Evolutionary conservation across 2,329 filamentous ascomycete species (phyloP).

Genomic region (Claviceps cyperi): DNA sequence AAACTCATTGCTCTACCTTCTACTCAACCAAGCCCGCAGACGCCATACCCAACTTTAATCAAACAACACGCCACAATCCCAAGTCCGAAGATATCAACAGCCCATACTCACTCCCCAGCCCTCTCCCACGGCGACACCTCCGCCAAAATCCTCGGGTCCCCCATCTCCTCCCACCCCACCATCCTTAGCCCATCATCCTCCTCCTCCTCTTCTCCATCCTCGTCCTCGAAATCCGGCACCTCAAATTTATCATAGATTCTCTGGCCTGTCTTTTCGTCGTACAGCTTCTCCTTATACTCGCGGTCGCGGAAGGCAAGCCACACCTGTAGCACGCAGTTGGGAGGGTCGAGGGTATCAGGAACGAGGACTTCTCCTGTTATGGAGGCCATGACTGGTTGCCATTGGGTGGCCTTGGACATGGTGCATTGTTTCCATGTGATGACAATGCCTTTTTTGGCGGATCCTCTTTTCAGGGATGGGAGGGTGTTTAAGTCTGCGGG

Average conservation of each 20-base stretch:
- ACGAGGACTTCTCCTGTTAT: constrained; percentile 54
- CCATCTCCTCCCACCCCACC: constrained; percentile 46
- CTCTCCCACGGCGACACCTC: constrained; percentile 10
- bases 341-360: constrained; percentile 30
- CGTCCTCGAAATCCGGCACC: constrained; percentile 48
- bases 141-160: constrained; percentile 52
- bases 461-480: constrained; percentile 30
- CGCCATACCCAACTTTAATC: no score
- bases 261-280: constrained; percentile 53
- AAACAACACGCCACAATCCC: no score
- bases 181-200: constrained; percentile 50
- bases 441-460: constrained; percentile 43
- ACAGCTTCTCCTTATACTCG: constrained; percentile 39
- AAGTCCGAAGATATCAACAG: no score
- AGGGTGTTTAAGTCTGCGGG: constrained; percentile 43
- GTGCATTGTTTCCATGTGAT: constrained; percentile 54
- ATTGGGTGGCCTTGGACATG: constrained; percentile 46
- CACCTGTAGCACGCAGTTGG: constrained; percentile 32
- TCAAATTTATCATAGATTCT: constrained; percentile 69
- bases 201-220: constrained; percentile 27
- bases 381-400: constrained; percentile 48
- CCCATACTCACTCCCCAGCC: neutral
- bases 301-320: constrained; percentile 57
- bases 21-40: no score
- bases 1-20: no score